Base-by-base conservation (phyloP, 2,329 filamentous ascomycete species). In the Penicillium sp. region DNA sequence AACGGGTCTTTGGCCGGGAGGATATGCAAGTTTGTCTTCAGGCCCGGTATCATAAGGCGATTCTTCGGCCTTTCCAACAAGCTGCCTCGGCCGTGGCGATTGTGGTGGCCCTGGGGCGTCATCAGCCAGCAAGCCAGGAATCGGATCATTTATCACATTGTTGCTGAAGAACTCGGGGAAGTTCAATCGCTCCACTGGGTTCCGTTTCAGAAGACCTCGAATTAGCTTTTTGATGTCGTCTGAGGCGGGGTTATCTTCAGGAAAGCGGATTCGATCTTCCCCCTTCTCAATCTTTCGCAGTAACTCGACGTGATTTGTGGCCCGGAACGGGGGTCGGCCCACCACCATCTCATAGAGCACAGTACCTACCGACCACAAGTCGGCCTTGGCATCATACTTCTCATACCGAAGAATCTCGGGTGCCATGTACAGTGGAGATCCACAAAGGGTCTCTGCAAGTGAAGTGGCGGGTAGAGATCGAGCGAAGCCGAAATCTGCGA, bases 401-500 rank as follows among this genome's bases (percentile, higher is more conserved):
- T 98, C 90, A 63, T 97, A 98, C 52, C 90, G 84, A 54, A 98
- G 76, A 56, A 98, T 98, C 72, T 98, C 93, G 4, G 93, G 93
- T 0, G 93, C 93, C 93, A 98, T 98, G 73, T 98, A 98, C 24
- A 98, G 75, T 9, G 93, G 93, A 12, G 93, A 97, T 17, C 93
- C 93, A 68, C 93, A 98, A 0, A 98, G 80, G 0, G 93, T 98
- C 68, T 98, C 93, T 10, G 93, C 93, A 55, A 98, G 78, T 5
- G 90, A 91, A 0, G 91, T 95, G 7, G 87, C 83, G 2, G 93
- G 91, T 43, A 98, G 74, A 48, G 94, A 88, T 49, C 93, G 83
- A 49, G 93, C 93, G 66, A 98, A 98, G n/a, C 93, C 93, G 65
- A 98, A 98, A 72, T 98, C 93, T 50, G 93, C 93, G 60, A 98